Conservation (phyloP, 495 filamentous ascomycete genomes). For the Penicillium turbatum region DNA sequence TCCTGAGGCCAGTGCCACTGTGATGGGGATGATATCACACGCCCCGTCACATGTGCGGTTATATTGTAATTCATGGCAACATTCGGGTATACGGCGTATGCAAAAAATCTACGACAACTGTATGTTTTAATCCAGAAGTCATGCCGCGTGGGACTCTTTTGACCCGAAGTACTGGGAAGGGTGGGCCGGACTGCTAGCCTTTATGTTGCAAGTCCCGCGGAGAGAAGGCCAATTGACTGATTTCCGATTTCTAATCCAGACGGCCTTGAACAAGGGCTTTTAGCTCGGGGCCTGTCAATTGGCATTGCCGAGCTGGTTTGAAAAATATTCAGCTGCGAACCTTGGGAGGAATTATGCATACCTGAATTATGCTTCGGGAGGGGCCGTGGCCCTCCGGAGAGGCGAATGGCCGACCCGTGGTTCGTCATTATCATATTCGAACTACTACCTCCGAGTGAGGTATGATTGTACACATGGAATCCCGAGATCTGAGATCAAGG, state of each 20-base stretch:
- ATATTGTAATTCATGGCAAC: background rate
- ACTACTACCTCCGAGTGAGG: background rate
- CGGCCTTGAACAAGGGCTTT: background rate
- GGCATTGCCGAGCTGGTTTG: background rate
- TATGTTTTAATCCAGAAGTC: background rate
- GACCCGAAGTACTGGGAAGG: background rate
- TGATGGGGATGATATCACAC: background rate
- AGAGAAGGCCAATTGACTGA: background rate
- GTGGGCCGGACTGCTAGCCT: constrained; percentile 1
- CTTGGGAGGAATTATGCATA: background rate
- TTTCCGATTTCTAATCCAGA: background rate
- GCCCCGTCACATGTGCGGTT: background rate
- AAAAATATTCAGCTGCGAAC: background rate
- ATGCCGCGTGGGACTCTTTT: background rate
- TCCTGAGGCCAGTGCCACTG: background rate
- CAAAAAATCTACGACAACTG: no score
- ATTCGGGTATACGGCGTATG: background rate
- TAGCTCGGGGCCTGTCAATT: background rate
- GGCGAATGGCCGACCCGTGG: constrained; percentile 12
- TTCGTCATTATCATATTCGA: background rate
- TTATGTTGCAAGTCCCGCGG: background rate
- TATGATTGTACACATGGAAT: no score
- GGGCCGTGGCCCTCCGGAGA: constrained; percentile 8
- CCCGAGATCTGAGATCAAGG: background rate
- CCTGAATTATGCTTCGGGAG: constrained; percentile 9